Evolutionary conservation across 257 asterid genomes (phyloP), one percentile per base, ranked within the genome.

Genomic region (Solanum habrochaites): DNA sequence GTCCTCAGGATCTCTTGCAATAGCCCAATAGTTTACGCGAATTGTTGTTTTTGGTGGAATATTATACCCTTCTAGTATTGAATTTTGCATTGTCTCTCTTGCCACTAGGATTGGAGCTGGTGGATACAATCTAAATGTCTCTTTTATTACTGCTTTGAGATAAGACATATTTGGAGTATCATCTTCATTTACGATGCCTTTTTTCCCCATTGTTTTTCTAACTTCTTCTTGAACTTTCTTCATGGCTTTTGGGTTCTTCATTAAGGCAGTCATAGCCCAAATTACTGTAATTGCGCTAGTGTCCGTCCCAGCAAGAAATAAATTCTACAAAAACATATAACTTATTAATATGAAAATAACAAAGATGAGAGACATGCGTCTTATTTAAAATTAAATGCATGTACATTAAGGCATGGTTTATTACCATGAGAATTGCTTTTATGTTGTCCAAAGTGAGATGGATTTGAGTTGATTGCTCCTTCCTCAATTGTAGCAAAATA

Each of bases 361-460:
- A 31, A 6, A 18, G 21, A 18, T 3, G 27, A 32, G 7, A 49
- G 23, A 49, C 1, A 16, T 49, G 60, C 6, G 0, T 49, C 0
- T 15, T 49, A 16, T 49, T 49, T 49, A 49, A 66, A 62, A n/a
- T n/a, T 1, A 58, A 20, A 58, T 2, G 11, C 25, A 0, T 2
- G 4, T n/a, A 66, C 35, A 25, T 25, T 71, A 16, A 71, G 18
- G 27, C 45, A 32, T 8, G 32, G 11, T 71, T 71, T 4, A 35
- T 85, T 70, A 85, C 88, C 88, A 86, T 80, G 56, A 90, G 83
- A 9, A 90, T 11, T 3, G 89, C 90, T 12, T 90, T 90, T 21
- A 90, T 71, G 7, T 81, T 77, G 9, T 80, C 73, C 85, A 85
- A 86, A 8, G 37, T 60, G 42, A 88, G 83, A n/a, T 90, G 83